Base-by-base conservation (phyloP, 176 grass and related monocot genomes). In the Raddia distichophylla region DNA sequence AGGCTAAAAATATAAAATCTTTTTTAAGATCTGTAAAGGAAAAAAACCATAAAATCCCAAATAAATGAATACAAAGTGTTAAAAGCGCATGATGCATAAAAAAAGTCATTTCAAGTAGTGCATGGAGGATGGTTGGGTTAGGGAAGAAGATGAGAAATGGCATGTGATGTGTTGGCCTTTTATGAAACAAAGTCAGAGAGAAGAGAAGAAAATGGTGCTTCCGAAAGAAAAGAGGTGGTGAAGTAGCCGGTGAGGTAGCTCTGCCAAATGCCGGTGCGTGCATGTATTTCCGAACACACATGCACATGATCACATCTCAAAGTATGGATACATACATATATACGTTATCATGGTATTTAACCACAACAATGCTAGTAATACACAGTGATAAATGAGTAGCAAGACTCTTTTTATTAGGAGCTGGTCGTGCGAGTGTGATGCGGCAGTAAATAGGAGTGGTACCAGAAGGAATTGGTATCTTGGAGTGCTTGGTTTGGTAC, bases 131-230 rank as follows among this genome's bases (percentile, higher is more conserved):
- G 37, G 37, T 40, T 40, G 37, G 53, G 33, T 22, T 58, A n/a
- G 55, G 55, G 42, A 81, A 66, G 71, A 81, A 63, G 18, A 43
- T 22, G 42, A 81, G 79, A 81, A 71, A 63, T 16, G 34, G 20
- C 34, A 18, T 56, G 63, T 75, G 62, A 40, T 40, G 81, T 20
- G 33, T 8, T 46, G 69, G 7, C 14, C 18, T 57, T 67, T 34
- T 37, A 0, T 64, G n/a, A 67, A 67, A 65, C 11, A 42, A 42
- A 5, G 7, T 18, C 11, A 66, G 40, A 8, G n/a, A 46, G 44
- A 70, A 19, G 19, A 69, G 3, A 2, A 46, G 37, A 6, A 18
- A 1, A 40, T 40, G 37, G 2, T 40, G 37, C 37, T 40, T 40
- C 37, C 37, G 37, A 42, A 66, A 15, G 35, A 40, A 66, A 7